These are phyloP conservation scores for Tagetes patula DNA, from an alignment of 129 eudicot genomes.

Conservation along the genomic window DNA sequence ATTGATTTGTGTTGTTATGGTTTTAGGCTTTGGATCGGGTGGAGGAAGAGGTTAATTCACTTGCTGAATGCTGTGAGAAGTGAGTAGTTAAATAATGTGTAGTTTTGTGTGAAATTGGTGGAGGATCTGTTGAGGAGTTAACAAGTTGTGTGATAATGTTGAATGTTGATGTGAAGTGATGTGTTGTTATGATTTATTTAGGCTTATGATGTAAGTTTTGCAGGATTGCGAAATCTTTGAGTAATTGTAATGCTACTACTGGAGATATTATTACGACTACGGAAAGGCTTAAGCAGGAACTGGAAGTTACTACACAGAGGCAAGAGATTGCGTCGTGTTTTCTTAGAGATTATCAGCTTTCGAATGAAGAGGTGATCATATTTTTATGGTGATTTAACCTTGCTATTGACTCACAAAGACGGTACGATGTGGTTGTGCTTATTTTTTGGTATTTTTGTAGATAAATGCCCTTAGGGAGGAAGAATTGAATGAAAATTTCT, in stretches of 20 bases:
- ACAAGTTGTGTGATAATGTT: not conserved
- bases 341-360: constrained; percentile 93
- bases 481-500: constrained; percentile 80
- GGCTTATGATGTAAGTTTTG: constrained; percentile 22
- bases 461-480: constrained; percentile 90
- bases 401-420: constrained; percentile 2
- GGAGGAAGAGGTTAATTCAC: constrained; percentile 82
- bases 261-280: constrained; percentile 93
- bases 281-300: constrained; percentile 93
- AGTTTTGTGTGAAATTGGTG: not conserved
- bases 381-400: constrained; percentile 3
- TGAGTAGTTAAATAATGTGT: constrained; percentile 22
- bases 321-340: constrained; percentile 97
- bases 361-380: constrained; percentile 74
- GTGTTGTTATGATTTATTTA: constrained; percentile 1
- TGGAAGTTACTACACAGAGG: constrained; percentile 84
- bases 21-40: constrained; percentile 89
- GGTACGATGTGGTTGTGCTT: constrained; percentile 10
- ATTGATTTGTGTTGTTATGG: constrained; percentile 5
- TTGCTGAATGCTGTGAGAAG: constrained; percentile 92
- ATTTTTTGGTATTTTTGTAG: constrained; percentile 35
- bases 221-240: constrained; percentile 82
- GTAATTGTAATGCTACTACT: constrained; percentile 83
- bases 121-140: not conserved
- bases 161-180: constrained; percentile 6